Evolutionary conservation across 768 basidiomycete species (phyloP).

Genomic region (Amanita inopinata): DNA sequence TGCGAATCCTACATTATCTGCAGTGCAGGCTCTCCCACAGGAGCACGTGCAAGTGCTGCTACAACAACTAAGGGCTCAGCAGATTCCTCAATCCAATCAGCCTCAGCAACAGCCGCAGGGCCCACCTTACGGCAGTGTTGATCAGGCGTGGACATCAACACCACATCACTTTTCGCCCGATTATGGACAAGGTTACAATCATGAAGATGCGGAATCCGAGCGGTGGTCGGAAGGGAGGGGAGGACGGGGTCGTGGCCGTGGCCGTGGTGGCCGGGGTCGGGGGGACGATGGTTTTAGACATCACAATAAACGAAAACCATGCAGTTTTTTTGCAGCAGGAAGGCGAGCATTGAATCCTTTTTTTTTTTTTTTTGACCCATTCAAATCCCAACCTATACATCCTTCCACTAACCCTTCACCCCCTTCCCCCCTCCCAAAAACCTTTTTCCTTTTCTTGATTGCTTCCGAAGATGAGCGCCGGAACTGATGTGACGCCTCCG

Average conservation of each 20-base stretch:
- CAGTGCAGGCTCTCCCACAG: constrained; percentile 36
- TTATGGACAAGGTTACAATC: constrained; percentile 37
- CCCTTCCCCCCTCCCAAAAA: neutral
- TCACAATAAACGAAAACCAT: constrained; percentile 73
- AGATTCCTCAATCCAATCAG: constrained; percentile 18
- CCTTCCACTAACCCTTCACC: neutral
- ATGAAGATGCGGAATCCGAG: constrained; percentile 34
- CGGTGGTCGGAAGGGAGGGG: constrained; percentile 39
- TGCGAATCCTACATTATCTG: constrained; percentile 32
- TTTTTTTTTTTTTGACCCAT: neutral
- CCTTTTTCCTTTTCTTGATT: constrained; percentile 16
- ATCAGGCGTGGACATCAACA: constrained; percentile 30
- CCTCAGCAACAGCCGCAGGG: constrained; percentile 38
- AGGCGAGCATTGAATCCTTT: constrained; percentile 64
- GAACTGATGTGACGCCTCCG: constrained; percentile 30
- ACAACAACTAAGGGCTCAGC: constrained; percentile 24
- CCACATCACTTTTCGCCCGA: constrained; percentile 34
- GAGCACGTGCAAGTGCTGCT: constrained; percentile 60
- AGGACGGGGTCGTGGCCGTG: constrained; percentile 41
- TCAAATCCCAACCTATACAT: neutral
- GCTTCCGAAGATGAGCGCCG: constrained; percentile 25
- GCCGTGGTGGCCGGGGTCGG: constrained; percentile 45
- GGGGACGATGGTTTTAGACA: constrained; percentile 58
- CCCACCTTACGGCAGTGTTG: constrained; percentile 24
- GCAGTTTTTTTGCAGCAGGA: constrained; percentile 87